Conservation (phyloP, 495 filamentous ascomycete genomes). For the Podospora tetraspora region DNA sequence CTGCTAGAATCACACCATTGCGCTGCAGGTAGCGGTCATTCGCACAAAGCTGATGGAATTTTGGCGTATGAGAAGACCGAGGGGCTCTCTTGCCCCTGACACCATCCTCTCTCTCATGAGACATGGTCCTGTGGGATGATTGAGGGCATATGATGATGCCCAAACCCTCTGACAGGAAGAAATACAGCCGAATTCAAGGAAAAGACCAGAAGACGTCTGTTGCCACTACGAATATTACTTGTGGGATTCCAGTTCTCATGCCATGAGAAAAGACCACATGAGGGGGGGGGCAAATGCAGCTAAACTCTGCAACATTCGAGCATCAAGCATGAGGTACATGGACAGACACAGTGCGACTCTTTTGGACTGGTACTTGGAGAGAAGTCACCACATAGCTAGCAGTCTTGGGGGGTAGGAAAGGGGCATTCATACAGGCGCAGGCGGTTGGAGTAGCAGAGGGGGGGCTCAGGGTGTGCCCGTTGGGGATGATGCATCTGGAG, state of each 20-base stretch:
- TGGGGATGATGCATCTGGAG: background rate
- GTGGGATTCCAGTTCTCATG: too few species aligned
- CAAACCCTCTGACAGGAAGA: too few species aligned
- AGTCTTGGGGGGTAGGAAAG: background rate
- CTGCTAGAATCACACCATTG: background rate
- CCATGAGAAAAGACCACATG: background rate
- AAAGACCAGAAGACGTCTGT: too few species aligned
- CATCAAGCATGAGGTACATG: background rate
- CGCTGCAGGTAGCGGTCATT: background rate
- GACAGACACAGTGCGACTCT: background rate
- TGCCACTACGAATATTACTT: too few species aligned
- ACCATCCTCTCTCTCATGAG: background rate
- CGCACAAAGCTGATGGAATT: background rate
- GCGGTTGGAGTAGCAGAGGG: background rate
- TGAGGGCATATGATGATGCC: background rate
- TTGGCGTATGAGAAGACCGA: background rate
- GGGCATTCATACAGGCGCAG: background rate
- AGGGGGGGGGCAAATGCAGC: background rate
- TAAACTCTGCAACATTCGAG: background rate
- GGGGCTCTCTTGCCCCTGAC: background rate
- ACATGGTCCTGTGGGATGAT: background rate
- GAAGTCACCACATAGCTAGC: background rate
- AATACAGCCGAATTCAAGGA: too few species aligned
- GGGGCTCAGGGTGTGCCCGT: background rate
- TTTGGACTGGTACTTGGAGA: background rate